Conservation (phyloP, 441 rosid genomes). For the Metrosideros polymorpha region DNA sequence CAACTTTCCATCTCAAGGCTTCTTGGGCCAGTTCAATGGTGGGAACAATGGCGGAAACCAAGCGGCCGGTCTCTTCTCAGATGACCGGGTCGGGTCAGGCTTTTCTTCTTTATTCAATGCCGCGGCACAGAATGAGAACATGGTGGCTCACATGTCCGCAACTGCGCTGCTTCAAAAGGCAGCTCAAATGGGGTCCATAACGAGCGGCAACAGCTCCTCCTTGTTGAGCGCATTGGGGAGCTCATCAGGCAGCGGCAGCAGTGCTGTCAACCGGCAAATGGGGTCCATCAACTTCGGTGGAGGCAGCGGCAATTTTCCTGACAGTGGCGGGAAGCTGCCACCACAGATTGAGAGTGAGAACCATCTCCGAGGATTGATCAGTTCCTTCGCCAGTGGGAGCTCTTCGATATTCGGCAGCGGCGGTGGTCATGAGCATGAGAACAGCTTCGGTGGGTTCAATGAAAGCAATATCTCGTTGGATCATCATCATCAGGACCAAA, state of each 20-base stretch:
- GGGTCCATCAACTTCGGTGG: constrained; percentile 12
- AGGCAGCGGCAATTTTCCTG: not conserved
- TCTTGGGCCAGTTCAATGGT: constrained; percentile 29
- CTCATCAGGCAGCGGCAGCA: constrained; percentile 8
- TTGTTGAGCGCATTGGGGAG: constrained; percentile 32
- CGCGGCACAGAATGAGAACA: constrained; percentile 22
- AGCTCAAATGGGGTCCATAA: constrained; percentile 71
- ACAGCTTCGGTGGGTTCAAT: constrained; percentile 24
- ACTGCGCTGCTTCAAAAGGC: constrained; percentile 85
- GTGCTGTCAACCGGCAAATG: not conserved
- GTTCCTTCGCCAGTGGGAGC: constrained; percentile 25
- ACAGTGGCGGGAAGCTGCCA: not conserved
- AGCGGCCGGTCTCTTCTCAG: constrained; percentile 32
- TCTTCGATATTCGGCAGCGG: constrained; percentile 30
- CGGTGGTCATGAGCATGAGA: constrained; percentile 21
- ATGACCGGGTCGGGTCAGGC: constrained; percentile 24
- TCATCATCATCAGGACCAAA: not conserved
- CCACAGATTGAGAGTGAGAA: constrained; percentile 25
- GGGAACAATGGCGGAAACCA: constrained; percentile 13
- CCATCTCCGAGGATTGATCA: constrained; percentile 36
- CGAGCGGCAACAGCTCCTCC: constrained; percentile 32
- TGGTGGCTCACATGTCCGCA: constrained; percentile 52
- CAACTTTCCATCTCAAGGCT: constrained; percentile 26
- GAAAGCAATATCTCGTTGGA: constrained; percentile 14
- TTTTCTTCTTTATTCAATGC: constrained; percentile 34